These are phyloP conservation scores for Neospora caninum DNA, from an alignment of 169 alveolate genomes.

Conservation along the genomic window DNA sequence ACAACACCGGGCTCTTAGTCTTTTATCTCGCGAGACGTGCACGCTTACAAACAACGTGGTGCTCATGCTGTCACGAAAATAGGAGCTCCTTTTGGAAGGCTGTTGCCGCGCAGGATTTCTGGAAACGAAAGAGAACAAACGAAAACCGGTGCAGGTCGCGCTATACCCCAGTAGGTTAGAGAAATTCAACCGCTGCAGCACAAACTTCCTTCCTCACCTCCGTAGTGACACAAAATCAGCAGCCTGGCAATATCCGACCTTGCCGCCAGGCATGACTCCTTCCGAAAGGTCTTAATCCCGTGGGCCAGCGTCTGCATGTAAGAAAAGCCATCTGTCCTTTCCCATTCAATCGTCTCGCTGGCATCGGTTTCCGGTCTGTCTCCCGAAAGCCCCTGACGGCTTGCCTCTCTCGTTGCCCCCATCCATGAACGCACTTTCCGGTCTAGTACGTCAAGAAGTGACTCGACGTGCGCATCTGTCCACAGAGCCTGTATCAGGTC, in stretches of 20 bases:
- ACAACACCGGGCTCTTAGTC: background rate
- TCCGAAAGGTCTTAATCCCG: background rate
- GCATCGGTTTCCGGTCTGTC: background rate
- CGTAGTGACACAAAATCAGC: background rate
- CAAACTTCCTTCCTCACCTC: background rate
- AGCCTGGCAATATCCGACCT: slow-evolving; percentile 19
- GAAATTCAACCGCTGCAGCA: too few relatives aligned
- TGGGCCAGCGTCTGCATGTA: background rate
- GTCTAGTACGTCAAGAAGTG: background rate
- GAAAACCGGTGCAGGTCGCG: too few relatives aligned
- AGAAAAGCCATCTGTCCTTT: background rate
- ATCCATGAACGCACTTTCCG: background rate
- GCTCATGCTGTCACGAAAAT: too few relatives aligned
- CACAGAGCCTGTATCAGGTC: background rate
- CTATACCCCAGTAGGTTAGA: too few relatives aligned
- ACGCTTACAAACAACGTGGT: background rate
- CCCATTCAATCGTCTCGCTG: background rate
- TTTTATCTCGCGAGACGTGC: background rate
- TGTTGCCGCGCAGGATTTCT: too few relatives aligned
- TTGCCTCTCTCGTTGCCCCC: background rate
- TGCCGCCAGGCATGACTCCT: background rate
- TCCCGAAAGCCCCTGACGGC: too few relatives aligned
- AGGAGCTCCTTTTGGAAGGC: too few relatives aligned
- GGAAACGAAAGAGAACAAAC: too few relatives aligned
- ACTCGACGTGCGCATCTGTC: slow-evolving; percentile 4